Base-by-base conservation (phyloP, 306 rosid species). In the Datisca glomerata region DNA sequence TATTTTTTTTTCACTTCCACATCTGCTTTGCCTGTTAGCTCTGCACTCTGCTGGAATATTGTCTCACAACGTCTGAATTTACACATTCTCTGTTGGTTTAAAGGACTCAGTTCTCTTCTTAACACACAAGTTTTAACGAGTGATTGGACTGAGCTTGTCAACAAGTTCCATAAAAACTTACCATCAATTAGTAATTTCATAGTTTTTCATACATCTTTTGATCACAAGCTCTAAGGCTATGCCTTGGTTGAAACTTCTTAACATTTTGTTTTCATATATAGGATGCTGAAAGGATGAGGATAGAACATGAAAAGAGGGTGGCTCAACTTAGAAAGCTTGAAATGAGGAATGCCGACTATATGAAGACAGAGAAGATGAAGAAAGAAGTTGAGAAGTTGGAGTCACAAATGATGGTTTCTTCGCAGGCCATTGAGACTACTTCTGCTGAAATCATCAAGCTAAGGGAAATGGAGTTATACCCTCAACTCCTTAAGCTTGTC, bases 401-500 rank as follows among this genome's bases (percentile, higher is more conserved):
- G 55, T 89, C 98, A 20, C 91, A 80, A 52, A 66, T 84, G 91
- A 80, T 72, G 84, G 98, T 89, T 66, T 68, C 93, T 56, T 74
- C 91, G 1, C 95, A 77, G 47, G 84, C 98, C 73, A 78, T 89
- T 7, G 95, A 89, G 31, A 69, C 84, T 38, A 89, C 95, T 12
- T 89, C 95, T 10, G 44, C 81, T 33, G 98, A 89, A 64, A 84
- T 89, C 24, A 45, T 72, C 73, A 84, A 84, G 43, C 34, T 89
- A 27, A 75, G 98, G 57, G 98, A 80, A 70, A 67, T 65, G 7
- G 93, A 89, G 53, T 72, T 89, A 23, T 80, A 70, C 53, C 98
- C 95, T 35, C 95, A 80, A 49, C 95, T 89, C 38, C 52, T 89
- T 59, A 79, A 75, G 49, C 78, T 89, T 56, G 81, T 84, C 56